Base-by-base conservation (phyloP, 331 rosid species). In the Arachis monticola region DNA sequence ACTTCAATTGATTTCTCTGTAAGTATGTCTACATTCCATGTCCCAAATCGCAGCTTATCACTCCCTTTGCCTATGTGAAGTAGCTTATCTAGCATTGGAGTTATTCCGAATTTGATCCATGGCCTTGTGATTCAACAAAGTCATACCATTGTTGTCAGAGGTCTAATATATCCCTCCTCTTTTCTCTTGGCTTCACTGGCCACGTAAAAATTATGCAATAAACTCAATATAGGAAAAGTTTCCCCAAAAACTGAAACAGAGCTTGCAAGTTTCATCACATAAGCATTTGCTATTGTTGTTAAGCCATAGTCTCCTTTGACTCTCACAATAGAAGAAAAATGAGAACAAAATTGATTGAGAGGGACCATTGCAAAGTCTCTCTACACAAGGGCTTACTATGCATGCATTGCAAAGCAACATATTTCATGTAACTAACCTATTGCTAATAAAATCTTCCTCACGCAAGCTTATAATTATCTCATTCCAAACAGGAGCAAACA, bases 401-500 rank as follows among this genome's bases (percentile, higher is more conserved):
- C 69, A 60, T 69, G 55, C 69, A 68, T 73, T 38, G 17, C 41
- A 60, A 75, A 61, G 77, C 56, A 80, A 77, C 62, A 77, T 76
- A 58, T 45, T 81, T 17, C 59, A 31, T 68, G 64, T 3, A 10
- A 45, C 81, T 51, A 65, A 94, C 99, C 99, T 87, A 70, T 92
- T 90, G 81, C 97, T 90, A 65, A 94, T 88, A 67, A 77, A 94
- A 86, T 94, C 99, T 81, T 94, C 99, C 84, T 94, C 99, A 0
- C 99, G 97, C 79, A 94, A 81, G 74, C 97, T 88, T 81, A 90
- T 94, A 69, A 94, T 88, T 75, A 94, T 92, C 84, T 94, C 97
- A 55, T 94, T 94, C 99, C 99, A 94, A 85, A 92, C 90, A 70
- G 97, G 99, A 67, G 99, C 90, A 81, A 94, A 94, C 55, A 73